These are phyloP conservation scores for Dactylellina cionopaga DNA, from an alignment of 2,329 filamentous ascomycete species.

Conservation along the genomic window DNA sequence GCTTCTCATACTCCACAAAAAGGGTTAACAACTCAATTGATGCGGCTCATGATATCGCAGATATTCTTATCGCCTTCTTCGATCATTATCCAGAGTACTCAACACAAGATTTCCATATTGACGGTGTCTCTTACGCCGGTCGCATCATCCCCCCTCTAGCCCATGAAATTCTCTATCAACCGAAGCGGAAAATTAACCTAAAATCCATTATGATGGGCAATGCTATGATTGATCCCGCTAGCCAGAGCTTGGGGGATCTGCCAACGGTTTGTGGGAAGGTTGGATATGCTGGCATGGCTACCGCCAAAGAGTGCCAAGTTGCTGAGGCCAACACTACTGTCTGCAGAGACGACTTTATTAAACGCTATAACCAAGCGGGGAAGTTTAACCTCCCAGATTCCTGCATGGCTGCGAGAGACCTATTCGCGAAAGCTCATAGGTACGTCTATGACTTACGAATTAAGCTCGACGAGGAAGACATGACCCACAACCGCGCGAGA, in stretches of 20 bases:
- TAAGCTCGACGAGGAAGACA: constrained; percentile 18
- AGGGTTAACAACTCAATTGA: constrained; percentile 91
- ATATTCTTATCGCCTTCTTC: constrained; percentile 96
- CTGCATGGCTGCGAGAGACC: too few relatives aligned
- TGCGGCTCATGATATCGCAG: constrained; percentile 97
- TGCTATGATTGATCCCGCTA: constrained; percentile 90
- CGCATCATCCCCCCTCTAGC: constrained; percentile 95
- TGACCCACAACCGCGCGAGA: background rate
- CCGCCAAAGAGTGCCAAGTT: constrained; percentile 77
- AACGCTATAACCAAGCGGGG: constrained; percentile 90
- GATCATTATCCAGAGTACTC: constrained; percentile 97
- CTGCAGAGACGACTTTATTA: constrained; percentile 86
- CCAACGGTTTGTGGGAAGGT: constrained; percentile 98
- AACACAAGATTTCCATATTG: constrained; percentile 95
- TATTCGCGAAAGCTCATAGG: too few relatives aligned
- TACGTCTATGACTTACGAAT: too few relatives aligned
- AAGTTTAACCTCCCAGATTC: too few relatives aligned
- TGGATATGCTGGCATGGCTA: constrained; percentile 87
- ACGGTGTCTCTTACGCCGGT: constrained; percentile 88
- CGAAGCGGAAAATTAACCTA: constrained; percentile 96
- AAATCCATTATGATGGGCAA: constrained; percentile 96
- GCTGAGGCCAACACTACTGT: constrained; percentile 94
- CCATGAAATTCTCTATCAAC: constrained; percentile 83
- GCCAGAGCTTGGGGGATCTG: constrained; percentile 93
- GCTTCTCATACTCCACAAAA: constrained; percentile 89